Percentiles rank a stretch among this genome's conserved stretches.
Evolutionary conservation across 2,329 filamentous ascomycete genomes (phyloP).

Genomic region (Xylaria sp.): DNA sequence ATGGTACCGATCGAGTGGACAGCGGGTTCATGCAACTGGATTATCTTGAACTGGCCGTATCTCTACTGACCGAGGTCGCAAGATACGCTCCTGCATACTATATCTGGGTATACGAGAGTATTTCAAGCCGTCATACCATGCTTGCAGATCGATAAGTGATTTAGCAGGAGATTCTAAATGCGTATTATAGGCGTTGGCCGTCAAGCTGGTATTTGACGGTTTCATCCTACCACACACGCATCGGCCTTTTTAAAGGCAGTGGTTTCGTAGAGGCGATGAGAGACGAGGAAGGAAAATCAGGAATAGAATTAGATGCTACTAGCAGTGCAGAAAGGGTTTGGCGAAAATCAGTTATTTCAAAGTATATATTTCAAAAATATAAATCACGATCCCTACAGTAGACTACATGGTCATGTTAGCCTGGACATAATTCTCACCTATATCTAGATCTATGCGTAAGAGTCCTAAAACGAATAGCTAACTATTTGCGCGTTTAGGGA

Average conservation of each 20-base stretch:
- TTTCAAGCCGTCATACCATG: background rate
- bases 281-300: background rate
- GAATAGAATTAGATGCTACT: background rate
- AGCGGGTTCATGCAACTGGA: conserved; percentile 11
- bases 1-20: conserved; percentile 1
- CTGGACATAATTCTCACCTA: too few relatives aligned
- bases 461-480: too few relatives aligned
- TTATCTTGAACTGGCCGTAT: conserved; percentile 3
- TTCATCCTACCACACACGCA: background rate
- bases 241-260: background rate
- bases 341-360: too few relatives aligned
- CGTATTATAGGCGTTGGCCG: background rate
- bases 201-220: conserved; percentile 5
- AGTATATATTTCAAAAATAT: too few relatives aligned
- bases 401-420: too few relatives aligned
- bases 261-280: background rate
- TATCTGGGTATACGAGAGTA: background rate
- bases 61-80: background rate
- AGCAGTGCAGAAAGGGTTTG: background rate
- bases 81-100: background rate
- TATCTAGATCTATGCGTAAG: too few relatives aligned
- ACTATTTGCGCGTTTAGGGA: too few relatives aligned
- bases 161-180: background rate
- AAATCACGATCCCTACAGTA: too few relatives aligned
- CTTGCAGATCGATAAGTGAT: background rate